Percentiles rank a stretch among this genome's conserved stretches.
Evolutionary conservation across 2,329 filamentous ascomycete genomes (phyloP).

Genomic region (Ceratocystis destructans): DNA sequence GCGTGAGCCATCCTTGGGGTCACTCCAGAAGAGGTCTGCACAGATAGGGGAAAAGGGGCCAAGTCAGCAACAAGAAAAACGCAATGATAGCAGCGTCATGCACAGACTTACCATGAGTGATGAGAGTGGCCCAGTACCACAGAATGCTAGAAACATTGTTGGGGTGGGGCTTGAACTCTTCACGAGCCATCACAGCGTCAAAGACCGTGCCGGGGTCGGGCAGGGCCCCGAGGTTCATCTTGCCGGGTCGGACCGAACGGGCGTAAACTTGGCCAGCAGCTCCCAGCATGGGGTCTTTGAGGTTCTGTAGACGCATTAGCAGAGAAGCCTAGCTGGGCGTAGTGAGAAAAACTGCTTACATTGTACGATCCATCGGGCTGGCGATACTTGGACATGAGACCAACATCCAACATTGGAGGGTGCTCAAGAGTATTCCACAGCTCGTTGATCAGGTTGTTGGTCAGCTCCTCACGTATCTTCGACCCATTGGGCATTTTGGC

Average conservation of each 20-base stretch:
- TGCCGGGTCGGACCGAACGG: constrained; percentile 46
- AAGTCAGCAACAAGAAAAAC: background rate
- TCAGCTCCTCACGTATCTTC: constrained; percentile 46
- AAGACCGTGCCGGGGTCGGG: constrained; percentile 54
- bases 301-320: constrained; percentile 35
- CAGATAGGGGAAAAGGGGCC: no score
- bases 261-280: constrained; percentile 55
- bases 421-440: constrained; percentile 62
- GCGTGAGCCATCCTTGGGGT: constrained; percentile 43
- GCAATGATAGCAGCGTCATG: background rate
- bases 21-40: constrained; percentile 56
- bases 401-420: constrained; percentile 52
- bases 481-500: constrained; percentile 50
- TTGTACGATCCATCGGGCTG: constrained; percentile 59
- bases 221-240: constrained; percentile 46
- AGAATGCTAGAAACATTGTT: constrained; percentile 60
- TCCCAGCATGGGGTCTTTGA: constrained; percentile 49
- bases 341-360: constrained; percentile 25
- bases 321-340: background rate
- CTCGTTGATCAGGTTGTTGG: constrained; percentile 52
- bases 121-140: constrained; percentile 60
- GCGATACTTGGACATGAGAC: constrained; percentile 50
- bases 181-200: constrained; percentile 44
- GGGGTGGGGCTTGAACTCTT: constrained; percentile 43
- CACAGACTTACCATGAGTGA: constrained; percentile 47